Evolutionary conservation across 2,329 filamentous ascomycete species (phyloP).

Genomic region (Delphinella strobiligena): DNA sequence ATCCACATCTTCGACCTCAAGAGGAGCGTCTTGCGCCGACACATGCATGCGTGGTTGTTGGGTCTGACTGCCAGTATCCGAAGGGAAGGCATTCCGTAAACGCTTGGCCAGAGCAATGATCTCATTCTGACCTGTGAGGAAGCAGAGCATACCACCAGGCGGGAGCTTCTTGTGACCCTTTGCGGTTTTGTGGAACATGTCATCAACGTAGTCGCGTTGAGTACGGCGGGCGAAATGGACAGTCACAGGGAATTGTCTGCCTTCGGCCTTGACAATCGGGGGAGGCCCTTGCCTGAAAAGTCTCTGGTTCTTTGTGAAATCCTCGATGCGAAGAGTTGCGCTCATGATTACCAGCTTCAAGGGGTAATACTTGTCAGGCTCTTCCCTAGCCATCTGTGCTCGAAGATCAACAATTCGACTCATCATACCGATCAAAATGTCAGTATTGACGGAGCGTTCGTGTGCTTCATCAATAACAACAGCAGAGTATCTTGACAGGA

Average conservation of each 20-base stretch:
- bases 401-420: constrained; percentile 83
- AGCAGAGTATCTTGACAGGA: constrained; percentile 78
- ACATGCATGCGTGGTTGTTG: constrained; percentile 58
- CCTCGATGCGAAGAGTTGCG: constrained; percentile 79
- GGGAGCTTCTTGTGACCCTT: constrained; percentile 83
- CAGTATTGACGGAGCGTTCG: constrained; percentile 93
- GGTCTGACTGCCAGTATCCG: constrained; percentile 32
- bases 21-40: constrained; percentile 53
- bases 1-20: constrained; percentile 81
- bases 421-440: constrained; percentile 94
- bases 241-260: constrained; percentile 81
- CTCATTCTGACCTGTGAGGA: constrained; percentile 87
- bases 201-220: constrained; percentile 77
- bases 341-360: constrained; percentile 98
- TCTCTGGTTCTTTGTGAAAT: constrained; percentile 72
- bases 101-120: constrained; percentile 73
- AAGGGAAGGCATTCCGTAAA: constrained; percentile 55
- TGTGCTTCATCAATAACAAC: constrained; percentile 96
- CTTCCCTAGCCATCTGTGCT: constrained; percentile 59
- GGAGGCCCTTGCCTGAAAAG: constrained; percentile 65
- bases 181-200: constrained; percentile 76
- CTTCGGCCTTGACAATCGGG: constrained; percentile 79
- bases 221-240: constrained; percentile 79
- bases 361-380: constrained; percentile 55
- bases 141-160: constrained; percentile 82